phyloP scores from a whole-genome alignment of 371 early-diverging fungal genomes.

The Rhizoclosmatium hyalinum region DNA sequence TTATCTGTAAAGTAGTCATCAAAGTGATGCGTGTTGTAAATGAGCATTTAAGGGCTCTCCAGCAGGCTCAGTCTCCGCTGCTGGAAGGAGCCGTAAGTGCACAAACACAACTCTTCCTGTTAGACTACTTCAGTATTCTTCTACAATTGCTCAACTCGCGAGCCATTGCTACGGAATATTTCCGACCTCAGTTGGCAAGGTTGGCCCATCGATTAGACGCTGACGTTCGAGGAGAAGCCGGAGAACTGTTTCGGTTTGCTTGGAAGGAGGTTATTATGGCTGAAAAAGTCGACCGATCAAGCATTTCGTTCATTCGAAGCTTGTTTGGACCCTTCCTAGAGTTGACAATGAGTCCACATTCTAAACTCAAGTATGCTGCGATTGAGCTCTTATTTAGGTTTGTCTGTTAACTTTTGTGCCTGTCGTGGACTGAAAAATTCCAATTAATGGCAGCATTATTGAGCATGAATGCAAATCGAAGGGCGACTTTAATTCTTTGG shows the following conservation, averaged over 20 bases:
- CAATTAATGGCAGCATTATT: constrained; percentile 46
- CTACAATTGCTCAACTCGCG: constrained; percentile 67
- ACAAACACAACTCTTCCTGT: constrained; percentile 56
- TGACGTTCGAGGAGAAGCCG: constrained; percentile 70
- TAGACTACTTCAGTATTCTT: constrained; percentile 61
- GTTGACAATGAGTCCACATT: constrained; percentile 67
- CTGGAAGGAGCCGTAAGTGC: neutral
- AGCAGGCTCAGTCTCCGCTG: neutral
- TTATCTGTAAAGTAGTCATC: constrained; percentile 62
- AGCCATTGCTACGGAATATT: constrained; percentile 62
- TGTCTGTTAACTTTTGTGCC: constrained; percentile 1
- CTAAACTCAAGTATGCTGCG: constrained; percentile 61
- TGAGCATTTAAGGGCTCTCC: constrained; percentile 52
- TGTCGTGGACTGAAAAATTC: neutral
- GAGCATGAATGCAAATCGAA: constrained; percentile 64
- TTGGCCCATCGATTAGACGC: constrained; percentile 68
- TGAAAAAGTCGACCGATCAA: constrained; percentile 30
- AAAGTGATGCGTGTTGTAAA: constrained; percentile 64
- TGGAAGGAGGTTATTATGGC: constrained; percentile 58
- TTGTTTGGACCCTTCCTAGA: constrained; percentile 69
- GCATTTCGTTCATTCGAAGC: constrained; percentile 53
- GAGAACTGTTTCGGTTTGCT: constrained; percentile 56
- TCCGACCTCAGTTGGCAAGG: constrained; percentile 64
- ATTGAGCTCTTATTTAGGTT: constrained; percentile 63
- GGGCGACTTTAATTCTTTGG: constrained; percentile 61